These are phyloP conservation scores for Trichoderma sp. DNA, from an alignment of 2,329 filamentous ascomycete genomes.

Conservation along the genomic window DNA sequence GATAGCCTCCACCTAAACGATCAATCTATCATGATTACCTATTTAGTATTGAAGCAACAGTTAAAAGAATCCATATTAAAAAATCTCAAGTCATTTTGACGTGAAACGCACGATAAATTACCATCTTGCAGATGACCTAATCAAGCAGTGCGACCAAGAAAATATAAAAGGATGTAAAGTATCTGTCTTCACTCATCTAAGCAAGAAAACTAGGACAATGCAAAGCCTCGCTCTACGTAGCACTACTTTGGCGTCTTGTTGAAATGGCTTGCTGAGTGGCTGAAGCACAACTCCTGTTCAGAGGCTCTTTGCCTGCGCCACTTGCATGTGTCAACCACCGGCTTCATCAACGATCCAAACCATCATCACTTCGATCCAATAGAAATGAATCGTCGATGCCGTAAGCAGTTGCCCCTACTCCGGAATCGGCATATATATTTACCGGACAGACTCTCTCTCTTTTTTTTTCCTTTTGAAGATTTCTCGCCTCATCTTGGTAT, in stretches of 20 bases:
- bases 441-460: neutral
- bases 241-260: neutral
- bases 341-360: neutral
- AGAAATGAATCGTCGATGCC: neutral
- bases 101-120: no score
- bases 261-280: conserved; percentile 3
- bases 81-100: no score
- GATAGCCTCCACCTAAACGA: neutral
- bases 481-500: neutral
- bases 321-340: neutral
- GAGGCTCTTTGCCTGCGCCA: neutral
- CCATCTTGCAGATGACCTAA: neutral
- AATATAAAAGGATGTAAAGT: neutral
- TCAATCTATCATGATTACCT: no score
- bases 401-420: neutral
- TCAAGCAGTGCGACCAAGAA: no score
- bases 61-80: no score
- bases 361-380: neutral
- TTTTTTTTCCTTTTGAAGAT: neutral
- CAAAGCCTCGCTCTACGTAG: neutral
- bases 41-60: no score
- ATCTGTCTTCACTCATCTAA: neutral
- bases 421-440: conserved; percentile 6
- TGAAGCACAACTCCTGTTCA: neutral
- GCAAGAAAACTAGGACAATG: neutral